Percentiles rank a stretch among this genome's conserved stretches.
Conservation (phyloP, 495 filamentous ascomycete genomes). For the Penicillium salamii region DNA sequence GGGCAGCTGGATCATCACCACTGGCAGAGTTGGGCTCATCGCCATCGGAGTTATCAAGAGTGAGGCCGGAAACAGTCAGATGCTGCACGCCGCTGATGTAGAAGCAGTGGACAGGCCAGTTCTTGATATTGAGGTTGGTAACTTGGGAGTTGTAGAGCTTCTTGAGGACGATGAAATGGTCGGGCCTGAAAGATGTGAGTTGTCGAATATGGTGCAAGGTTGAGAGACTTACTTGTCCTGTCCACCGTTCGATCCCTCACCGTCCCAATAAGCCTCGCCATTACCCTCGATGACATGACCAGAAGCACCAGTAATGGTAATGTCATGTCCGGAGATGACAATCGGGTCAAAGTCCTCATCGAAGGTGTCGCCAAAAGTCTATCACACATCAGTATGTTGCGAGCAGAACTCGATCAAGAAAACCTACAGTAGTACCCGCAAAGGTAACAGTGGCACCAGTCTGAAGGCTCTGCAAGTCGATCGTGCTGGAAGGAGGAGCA, state of each 20-base stretch:
- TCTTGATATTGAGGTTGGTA: constrained; percentile 38
- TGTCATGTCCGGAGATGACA: constrained; percentile 34
- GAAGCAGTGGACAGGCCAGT: constrained; percentile 44
- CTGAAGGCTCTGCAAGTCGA: constrained; percentile 30
- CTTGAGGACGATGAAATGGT: constrained; percentile 47
- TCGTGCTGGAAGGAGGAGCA: constrained; percentile 33
- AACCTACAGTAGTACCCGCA: constrained; percentile 27
- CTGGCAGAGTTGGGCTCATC: constrained; percentile 12
- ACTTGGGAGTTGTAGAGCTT: constrained; percentile 36
- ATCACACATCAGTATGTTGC: not conserved
- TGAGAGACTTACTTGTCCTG: constrained; percentile 25
- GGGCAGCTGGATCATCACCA: constrained; percentile 46
- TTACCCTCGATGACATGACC: constrained; percentile 46
- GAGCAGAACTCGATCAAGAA: not conserved
- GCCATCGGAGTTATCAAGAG: constrained; percentile 43
- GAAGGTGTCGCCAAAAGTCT: constrained; percentile 40
- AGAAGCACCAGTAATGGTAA: constrained; percentile 37
- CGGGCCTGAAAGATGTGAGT: constrained; percentile 25
- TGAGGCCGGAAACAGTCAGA: constrained; percentile 30
- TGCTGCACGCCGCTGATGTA: constrained; percentile 25
- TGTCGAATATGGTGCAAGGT: not conserved
- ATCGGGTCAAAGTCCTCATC: constrained; percentile 36
- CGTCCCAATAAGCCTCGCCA: constrained; percentile 47
- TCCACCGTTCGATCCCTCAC: constrained; percentile 47
- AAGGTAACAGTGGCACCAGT: constrained; percentile 42